Base-by-base conservation (phyloP, 2,329 filamentous ascomycete species). In the Daldinia sp. region DNA sequence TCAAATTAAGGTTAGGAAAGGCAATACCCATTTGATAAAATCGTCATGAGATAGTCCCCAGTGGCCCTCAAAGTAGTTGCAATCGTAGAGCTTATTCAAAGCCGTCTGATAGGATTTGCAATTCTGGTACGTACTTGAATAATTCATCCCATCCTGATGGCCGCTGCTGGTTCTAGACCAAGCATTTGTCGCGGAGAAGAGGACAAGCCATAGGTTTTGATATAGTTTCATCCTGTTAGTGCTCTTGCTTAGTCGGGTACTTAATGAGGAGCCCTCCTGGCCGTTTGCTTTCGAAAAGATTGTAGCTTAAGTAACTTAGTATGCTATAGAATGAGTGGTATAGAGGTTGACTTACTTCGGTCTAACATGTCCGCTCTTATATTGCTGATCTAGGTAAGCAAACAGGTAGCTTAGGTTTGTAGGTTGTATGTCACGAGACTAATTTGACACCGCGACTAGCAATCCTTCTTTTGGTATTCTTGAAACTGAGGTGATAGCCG, bases 11-110 rank as follows among this genome's bases (percentile, higher is more conserved):
- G 12, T 28, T 7, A 7, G 18, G 12, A 12, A 15, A 28, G 23
- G 44, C 12, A 48, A 26, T 48, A 48, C 44, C 44, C 44, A 48
- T 48, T 28, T 28, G 44, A 48, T 28, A 28, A 48, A 48, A 28
- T 48, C 44, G 12, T 48, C 44, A 12, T 48, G 44, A 13, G 44
- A 48, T 28, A 48, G 15, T 48, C 23, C 23, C 44, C 44, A 48
- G 44, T 48, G 6, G 20, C 23, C 28, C 23, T 48, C 44, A 28
- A 48, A 48, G 44, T 48, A 48, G 10, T 15, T 4, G 15, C 44
- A 48, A 28, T n/a, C 4, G 23, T 48, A 15, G 13, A 48, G 44
- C 44, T 48, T 48, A 28, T 48, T 48, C 44, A 26, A 26, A 28
- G 44, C 44, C 5, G 23, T 48, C 44, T 48, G 12, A 28, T 48